A percentile compares a stretch with the other conserved stretches of the same genome.
Evolutionary conservation across 208 protist species (phyloP).

Genomic region (Porcisia hertigi): DNA sequence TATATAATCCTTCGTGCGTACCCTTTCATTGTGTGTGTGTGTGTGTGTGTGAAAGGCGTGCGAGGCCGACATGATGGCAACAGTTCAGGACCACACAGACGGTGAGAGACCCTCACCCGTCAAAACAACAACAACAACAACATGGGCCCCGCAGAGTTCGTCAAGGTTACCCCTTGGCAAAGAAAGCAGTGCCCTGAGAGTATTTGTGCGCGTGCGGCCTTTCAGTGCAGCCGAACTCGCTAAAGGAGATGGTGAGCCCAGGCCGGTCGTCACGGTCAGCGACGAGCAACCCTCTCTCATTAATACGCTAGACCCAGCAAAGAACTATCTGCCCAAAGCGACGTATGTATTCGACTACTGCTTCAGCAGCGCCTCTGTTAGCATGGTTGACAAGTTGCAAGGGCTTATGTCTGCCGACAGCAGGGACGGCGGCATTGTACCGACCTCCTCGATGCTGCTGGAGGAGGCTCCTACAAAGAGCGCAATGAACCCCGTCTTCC

Average conservation of each 20-base stretch:
- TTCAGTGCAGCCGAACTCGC: slow-evolving; percentile 52
- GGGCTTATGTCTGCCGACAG: slow-evolving; percentile 10
- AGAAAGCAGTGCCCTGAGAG: slow-evolving; percentile 53
- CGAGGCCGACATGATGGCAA: not conserved
- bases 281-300: slow-evolving; percentile 62
- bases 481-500: slow-evolving; percentile 15
- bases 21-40: not conserved
- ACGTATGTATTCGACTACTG: slow-evolving; percentile 79
- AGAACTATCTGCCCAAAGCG: slow-evolving; percentile 36
- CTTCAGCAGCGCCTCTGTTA: slow-evolving; percentile 37
- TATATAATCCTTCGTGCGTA: too few species aligned
- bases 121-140: not conserved
- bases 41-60: not conserved
- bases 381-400: slow-evolving; percentile 5
- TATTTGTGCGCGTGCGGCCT: slow-evolving; percentile 80
- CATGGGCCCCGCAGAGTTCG: not conserved
- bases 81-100: slow-evolving; percentile 4
- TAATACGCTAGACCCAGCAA: slow-evolving; percentile 58
- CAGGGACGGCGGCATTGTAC: not conserved
- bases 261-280: slow-evolving; percentile 56
- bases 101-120: slow-evolving; percentile 8
- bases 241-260: slow-evolving; percentile 1
- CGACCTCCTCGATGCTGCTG: slow-evolving; percentile 9
- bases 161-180: not conserved
- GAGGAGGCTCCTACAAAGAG: slow-evolving; percentile 6